phyloP scores from a whole-genome alignment of 768 basidiomycete species.

The Podaxis mareebaensis region DNA sequence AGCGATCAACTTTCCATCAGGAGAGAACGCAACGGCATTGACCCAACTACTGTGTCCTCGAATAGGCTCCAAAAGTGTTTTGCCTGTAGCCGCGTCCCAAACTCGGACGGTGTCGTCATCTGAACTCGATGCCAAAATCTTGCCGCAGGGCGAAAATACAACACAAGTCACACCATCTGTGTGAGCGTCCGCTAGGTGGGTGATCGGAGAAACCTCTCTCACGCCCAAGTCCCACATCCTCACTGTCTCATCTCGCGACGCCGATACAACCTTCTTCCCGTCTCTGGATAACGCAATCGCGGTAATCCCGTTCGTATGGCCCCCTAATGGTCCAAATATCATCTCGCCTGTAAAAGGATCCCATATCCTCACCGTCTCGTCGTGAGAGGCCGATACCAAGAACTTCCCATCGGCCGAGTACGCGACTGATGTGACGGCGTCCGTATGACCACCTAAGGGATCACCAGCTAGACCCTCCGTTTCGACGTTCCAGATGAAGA shows the following conservation, averaged over 20 bases:
- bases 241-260: constrained; percentile 21
- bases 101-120: constrained; percentile 23
- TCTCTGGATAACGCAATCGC: constrained; percentile 25
- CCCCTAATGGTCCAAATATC: constrained; percentile 4
- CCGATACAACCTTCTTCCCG: constrained; percentile 21
- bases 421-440: constrained; percentile 20
- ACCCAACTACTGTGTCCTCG: constrained; percentile 10
- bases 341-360: constrained; percentile 18
- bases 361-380: constrained; percentile 28
- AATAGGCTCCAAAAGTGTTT: constrained; percentile 12
- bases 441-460: constrained; percentile 22
- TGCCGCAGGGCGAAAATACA: constrained; percentile 24
- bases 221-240: constrained; percentile 22
- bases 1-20: constrained; percentile 19
- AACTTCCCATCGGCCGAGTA: constrained; percentile 22
- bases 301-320: constrained; percentile 20
- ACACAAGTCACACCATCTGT: constrained; percentile 20
- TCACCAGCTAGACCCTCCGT: constrained; percentile 11
- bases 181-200: constrained; percentile 16
- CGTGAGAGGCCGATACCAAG: constrained; percentile 25
- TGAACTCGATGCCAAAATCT: constrained; percentile 35
- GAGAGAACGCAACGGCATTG: constrained; percentile 22
- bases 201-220: not conserved
- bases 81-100: constrained; percentile 20
- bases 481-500: constrained; percentile 22